Base-by-base conservation (phyloP, 441 rosid genomes). In the Pelargonium fulgidum region DNA sequence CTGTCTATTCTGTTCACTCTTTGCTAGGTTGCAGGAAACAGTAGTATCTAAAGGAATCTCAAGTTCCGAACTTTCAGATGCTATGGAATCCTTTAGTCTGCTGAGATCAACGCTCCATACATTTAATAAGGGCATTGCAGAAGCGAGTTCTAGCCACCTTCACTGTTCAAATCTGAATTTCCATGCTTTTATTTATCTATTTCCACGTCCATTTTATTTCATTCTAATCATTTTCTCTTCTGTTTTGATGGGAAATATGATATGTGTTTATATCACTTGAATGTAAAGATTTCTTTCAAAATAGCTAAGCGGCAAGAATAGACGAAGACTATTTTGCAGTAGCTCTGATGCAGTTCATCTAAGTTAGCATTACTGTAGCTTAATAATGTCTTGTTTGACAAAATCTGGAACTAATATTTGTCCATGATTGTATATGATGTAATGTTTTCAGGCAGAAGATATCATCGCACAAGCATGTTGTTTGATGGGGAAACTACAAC, bases 111-210 rank as follows among this genome's bases (percentile, higher is more conserved):
- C 65, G 65, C 74, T 89, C 78, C 96, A 93, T 86, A 76, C 83
- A 64, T 85, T 80, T 70, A 93, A 86, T 83, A 90, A 85, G 80
- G 70, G 75, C 69, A 79, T 93, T 74, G 98, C 97, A 61, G 88
- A 93, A 84, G 98, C 85, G 73, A 82, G 89, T 84, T 80, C 67
- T 50, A 45, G 13, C 67, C 29, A 41, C 64, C 48, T 22, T 48
- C 29, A 41, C 59, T 29, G 14, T 59, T 61, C 64, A 20, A 20
- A 29, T 36, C 3, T 56, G 0, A 7, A 41, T 67, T 70, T 66
- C 9, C 13, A 33, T 20, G 56, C 41, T 13, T 13, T 13, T 9
- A 5, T 54, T 24, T 19, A 42, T 11, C 19, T 9, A 5, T 54
- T 24, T 19, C 64, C 10, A 17, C 16, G 26, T 20, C 47, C 14